Conservation (phyloP, 768 basidiomycete species). For the Russula olivacea region DNA sequence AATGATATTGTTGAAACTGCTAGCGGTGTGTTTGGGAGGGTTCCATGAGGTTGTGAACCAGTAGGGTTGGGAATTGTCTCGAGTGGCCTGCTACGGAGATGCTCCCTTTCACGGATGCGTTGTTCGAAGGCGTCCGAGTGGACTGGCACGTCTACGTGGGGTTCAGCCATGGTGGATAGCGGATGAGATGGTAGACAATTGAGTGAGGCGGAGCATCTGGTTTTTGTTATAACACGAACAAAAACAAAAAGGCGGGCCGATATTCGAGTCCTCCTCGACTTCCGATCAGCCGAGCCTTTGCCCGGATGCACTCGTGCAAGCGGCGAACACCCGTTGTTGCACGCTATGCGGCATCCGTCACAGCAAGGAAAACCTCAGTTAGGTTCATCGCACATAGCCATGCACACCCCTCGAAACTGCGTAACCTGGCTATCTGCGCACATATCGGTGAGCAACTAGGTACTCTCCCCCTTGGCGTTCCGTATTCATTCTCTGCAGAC, state of each 20-base stretch:
- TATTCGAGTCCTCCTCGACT: too few relatives aligned
- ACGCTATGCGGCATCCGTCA: background rate
- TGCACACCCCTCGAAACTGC: slow-evolving; percentile 39
- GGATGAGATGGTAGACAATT: background rate
- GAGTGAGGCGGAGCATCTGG: background rate
- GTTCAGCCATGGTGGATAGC: background rate
- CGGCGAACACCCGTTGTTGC: background rate
- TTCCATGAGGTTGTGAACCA: slow-evolving; percentile 39
- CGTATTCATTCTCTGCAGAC: slow-evolving; percentile 41
- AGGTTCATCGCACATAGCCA: slow-evolving; percentile 26
- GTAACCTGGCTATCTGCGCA: slow-evolving; percentile 85
- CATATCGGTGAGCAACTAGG: slow-evolving; percentile 59
- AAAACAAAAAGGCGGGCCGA: background rate
- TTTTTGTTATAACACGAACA: background rate
- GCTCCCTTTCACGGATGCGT: slow-evolving; percentile 40
- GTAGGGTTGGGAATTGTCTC: slow-evolving; percentile 47
- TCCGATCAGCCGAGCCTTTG: background rate
- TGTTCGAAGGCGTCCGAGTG: slow-evolving; percentile 36
- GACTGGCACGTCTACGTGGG: slow-evolving; percentile 2
- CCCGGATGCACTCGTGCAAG: slow-evolving; percentile 11
- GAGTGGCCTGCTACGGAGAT: slow-evolving; percentile 36
- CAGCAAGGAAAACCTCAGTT: background rate
- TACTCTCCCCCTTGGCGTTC: slow-evolving; percentile 1
- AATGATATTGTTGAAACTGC: slow-evolving; percentile 75
- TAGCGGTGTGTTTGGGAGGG: slow-evolving; percentile 87